These are phyloP conservation scores for Phylloporus rhodoxanthus DNA, from an alignment of 768 basidiomycete species.

Conservation along the genomic window DNA sequence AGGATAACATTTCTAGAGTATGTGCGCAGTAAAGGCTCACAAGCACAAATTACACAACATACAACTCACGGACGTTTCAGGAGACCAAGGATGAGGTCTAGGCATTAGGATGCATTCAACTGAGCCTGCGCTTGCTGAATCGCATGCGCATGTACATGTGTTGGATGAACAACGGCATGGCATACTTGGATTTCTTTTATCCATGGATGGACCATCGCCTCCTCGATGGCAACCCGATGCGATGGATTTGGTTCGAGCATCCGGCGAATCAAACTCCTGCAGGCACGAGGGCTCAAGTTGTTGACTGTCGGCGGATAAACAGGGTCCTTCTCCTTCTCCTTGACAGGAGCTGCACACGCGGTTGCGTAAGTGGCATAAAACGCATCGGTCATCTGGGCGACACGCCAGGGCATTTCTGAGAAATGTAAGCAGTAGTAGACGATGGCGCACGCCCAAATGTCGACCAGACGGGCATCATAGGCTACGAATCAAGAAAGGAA, in stretches of 20 bases:
- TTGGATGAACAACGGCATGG: conserved; percentile 54
- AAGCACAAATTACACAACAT: not conserved
- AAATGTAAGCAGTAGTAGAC: conserved; percentile 99
- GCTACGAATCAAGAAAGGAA: conserved; percentile 43
- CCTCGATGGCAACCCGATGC: conserved; percentile 68
- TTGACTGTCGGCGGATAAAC: conserved; percentile 66
- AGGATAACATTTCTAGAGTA: conserved; percentile 21
- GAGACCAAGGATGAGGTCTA: not conserved
- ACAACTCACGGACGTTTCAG: not conserved
- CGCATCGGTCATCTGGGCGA: conserved; percentile 75
- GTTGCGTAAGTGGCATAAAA: conserved; percentile 73
- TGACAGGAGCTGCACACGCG: conserved; percentile 32
- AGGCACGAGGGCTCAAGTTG: conserved; percentile 82
- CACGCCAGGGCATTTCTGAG: conserved; percentile 97
- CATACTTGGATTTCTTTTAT: conserved; percentile 79
- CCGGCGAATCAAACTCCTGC: conserved; percentile 74
- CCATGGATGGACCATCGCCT: conserved; percentile 75
- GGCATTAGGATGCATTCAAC: conserved; percentile 15
- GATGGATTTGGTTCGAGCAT: conserved; percentile 97
- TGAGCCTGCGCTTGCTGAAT: conserved; percentile 53
- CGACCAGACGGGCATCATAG: conserved; percentile 94
- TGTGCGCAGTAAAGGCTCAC: conserved; percentile 2
- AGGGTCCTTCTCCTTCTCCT: conserved; percentile 28
- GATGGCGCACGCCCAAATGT: conserved; percentile 95
- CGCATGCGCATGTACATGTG: conserved; percentile 68